phyloP scores from a whole-genome alignment of 257 asterid species.

The Cruciata laevipes region DNA sequence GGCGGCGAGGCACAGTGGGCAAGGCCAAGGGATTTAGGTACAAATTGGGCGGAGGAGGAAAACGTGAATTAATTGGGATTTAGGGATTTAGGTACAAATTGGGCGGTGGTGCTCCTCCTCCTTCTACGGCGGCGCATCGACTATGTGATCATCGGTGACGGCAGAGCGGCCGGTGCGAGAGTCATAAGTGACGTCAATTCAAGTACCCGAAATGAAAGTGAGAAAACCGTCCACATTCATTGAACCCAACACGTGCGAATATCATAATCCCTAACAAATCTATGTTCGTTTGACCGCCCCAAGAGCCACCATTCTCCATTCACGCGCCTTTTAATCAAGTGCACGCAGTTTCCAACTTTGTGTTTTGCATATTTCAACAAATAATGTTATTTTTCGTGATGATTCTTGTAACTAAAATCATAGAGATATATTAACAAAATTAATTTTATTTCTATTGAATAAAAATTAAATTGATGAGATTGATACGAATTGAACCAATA shows the following conservation, averaged over 20 bases:
- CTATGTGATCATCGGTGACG: neutral
- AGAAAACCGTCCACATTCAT: neutral
- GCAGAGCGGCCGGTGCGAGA: neutral
- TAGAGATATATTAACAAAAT: no score
- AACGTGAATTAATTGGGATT: no score
- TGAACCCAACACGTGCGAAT: neutral
- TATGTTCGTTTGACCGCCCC: neutral
- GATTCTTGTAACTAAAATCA: no score
- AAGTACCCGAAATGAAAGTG: neutral
- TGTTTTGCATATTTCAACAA: no score
- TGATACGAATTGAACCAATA: no score
- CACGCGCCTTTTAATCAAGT: neutral
- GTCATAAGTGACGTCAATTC: neutral
- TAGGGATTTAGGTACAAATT: conserved; percentile 27
- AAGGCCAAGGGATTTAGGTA: no score
- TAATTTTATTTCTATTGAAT: no score
- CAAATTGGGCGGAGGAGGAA: no score
- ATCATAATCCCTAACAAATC: neutral
- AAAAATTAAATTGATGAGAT: no score
- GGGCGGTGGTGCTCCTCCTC: neutral
- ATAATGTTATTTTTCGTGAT: no score
- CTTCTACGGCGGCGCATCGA: conserved; percentile 19
- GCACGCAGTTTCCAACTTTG: neutral
- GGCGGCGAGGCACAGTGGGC: no score
- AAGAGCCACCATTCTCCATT: conserved; percentile 7